A percentile compares a stretch with the other conserved stretches of the same genome.
phyloP scores from a whole-genome alignment of 192 early-diverging fungal species.

The Cetraspora pellucida region DNA sequence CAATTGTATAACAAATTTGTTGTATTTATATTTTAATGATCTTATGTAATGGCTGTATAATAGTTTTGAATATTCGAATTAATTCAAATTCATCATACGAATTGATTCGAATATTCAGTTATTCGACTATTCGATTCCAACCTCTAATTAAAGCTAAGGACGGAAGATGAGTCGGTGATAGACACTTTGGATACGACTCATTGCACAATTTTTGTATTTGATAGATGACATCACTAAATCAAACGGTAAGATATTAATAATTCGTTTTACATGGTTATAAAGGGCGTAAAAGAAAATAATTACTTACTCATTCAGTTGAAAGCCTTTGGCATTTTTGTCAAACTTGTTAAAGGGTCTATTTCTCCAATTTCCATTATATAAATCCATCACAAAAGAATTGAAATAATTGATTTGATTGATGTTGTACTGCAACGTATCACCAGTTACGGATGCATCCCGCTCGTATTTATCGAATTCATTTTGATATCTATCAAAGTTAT shows the following conservation, averaged over 20 bases:
- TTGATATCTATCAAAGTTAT: conserved; percentile 36
- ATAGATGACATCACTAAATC: conserved; percentile 11
- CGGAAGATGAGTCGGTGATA: conserved; percentile 17
- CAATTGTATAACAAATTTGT: no score
- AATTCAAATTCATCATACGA: no score
- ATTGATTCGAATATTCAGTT: no score
- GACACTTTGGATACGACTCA: neutral
- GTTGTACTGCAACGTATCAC: conserved; percentile 34
- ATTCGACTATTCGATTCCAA: no score
- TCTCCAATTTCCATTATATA: conserved; percentile 54
- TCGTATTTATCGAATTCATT: conserved; percentile 48
- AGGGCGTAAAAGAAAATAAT: neutral
- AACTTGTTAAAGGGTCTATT: conserved; percentile 46
- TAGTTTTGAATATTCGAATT: no score
- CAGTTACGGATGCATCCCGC: conserved; percentile 24
- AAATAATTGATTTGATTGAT: conserved; percentile 50
- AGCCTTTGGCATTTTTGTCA: conserved; percentile 45
- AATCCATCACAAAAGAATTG: conserved; percentile 58
- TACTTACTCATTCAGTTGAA: conserved; percentile 46
- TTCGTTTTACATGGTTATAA: neutral
- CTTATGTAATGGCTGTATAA: no score
- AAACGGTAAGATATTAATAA: neutral
- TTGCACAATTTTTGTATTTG: neutral
- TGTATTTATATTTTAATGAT: no score
- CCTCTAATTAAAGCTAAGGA: conserved; percentile 1